Conservation (phyloP, 2,329 filamentous ascomycete species). For the Aureobasidium pullulans region DNA sequence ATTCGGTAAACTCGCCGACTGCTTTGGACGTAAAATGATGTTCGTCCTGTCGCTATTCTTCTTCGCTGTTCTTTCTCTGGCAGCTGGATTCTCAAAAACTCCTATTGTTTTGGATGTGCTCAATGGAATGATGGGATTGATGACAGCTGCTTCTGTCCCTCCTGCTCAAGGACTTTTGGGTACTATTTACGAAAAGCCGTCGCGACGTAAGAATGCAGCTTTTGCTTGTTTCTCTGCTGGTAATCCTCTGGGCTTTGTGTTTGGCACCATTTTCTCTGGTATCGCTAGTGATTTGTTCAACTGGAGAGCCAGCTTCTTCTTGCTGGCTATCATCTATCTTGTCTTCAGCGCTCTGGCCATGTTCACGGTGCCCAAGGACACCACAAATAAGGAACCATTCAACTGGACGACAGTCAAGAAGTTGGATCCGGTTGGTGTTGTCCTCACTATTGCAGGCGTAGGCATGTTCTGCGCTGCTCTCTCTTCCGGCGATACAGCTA, state of each 20-base stretch:
- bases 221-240: conserved; percentile 57
- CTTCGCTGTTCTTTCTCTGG: conserved; percentile 50
- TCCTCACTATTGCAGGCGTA: conserved; percentile 56
- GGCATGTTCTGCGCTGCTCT: conserved; percentile 57
- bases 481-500: conserved; percentile 48
- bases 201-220: conserved; percentile 55
- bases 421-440: conserved; percentile 55
- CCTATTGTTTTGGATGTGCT: conserved; percentile 56
- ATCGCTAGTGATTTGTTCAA: conserved; percentile 53
- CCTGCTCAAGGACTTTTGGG: conserved; percentile 59
- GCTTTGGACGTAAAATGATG: conserved; percentile 56
- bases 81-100: conserved; percentile 52
- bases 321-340: conserved; percentile 57
- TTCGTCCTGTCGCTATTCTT: conserved; percentile 54
- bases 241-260: conserved; percentile 51
- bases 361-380: conserved; percentile 55
- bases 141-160: conserved; percentile 56
- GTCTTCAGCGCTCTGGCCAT: conserved; percentile 50
- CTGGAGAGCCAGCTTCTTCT: conserved; percentile 57
- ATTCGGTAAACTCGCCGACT: conserved; percentile 58
- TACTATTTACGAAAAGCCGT: conserved; percentile 54
- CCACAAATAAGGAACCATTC: conserved; percentile 37
- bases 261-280: conserved; percentile 54
- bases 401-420: conserved; percentile 44
- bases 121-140: conserved; percentile 57